Conservation (phyloP, 306 rosid genomes). For the Lathyrus aphaca region DNA sequence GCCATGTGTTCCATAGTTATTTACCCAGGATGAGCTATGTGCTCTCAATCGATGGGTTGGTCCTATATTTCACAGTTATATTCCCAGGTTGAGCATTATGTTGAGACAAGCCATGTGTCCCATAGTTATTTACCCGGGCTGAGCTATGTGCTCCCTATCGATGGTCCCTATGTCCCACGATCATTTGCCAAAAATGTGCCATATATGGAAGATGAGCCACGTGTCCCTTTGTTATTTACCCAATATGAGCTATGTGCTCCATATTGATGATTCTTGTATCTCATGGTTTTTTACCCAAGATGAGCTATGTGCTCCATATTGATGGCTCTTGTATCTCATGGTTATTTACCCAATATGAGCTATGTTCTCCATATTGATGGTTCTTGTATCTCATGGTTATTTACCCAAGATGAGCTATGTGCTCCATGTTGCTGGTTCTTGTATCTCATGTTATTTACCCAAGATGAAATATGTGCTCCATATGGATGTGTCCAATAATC, state of each 20-base stretch:
- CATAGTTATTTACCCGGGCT: not conserved
- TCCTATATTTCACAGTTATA: not conserved
- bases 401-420: not conserved
- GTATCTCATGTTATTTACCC: slow-evolving; percentile 9
- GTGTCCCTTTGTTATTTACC: too few species aligned
- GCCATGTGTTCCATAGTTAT: not conserved
- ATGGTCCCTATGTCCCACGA: too few species aligned
- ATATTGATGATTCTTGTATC: not conserved
- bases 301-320: not conserved
- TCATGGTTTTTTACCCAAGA: not conserved
- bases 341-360: not conserved
- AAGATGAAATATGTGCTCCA: slow-evolving; percentile 10
- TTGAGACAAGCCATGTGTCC: not conserved
- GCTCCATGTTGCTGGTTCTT: not conserved
- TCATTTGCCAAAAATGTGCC: not conserved
- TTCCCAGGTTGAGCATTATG: not conserved
- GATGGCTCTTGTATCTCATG: not conserved
- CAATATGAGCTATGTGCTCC: not conserved
- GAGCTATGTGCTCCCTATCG: not conserved
- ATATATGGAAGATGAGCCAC: too few species aligned
- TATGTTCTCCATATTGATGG: not conserved
- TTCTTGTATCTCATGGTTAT: not conserved
- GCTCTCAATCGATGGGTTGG: not conserved
- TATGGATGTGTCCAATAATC: not conserved
- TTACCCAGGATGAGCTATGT: not conserved